Evolutionary conservation across 1,284 basidiomycete genomes (phyloP), one percentile per base, ranked within the genome.

Genomic region (Moesziomyces sp.): DNA sequence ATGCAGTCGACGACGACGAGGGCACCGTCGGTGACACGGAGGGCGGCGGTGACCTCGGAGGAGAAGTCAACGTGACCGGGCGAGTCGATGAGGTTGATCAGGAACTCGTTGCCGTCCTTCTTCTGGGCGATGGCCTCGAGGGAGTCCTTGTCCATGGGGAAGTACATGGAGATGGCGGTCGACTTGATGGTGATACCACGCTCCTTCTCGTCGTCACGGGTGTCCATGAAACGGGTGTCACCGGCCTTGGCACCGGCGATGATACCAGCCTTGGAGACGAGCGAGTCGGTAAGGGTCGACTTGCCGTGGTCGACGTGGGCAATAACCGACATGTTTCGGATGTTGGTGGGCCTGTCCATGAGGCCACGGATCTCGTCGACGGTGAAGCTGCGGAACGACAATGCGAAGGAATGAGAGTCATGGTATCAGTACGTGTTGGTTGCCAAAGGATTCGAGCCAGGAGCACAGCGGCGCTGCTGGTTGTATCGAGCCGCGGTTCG

Each of bases 141-240:
- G 49, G 80, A 70, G 21, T 97, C 95, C 88, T 97, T 94, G 85
- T 89, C 86, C 84, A 99, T 89, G 87, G 94, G 91, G 86, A 99
- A 99, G 88, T 97, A 98, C 97, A 99, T 99, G 70, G 97, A 97
- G 86, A 99, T 98, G 85, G 96, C 97, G 49, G 97, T 99, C 51
- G 97, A 99, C 88, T 99, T 99, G 88, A 99, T 99, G 68, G 97
- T 99, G 84, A 99, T 99, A 89, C 97, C 97, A 88, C 97, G 95
- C 86, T 99, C 97, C 86, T 97, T 99, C 88, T 99, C 97, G 86
- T 99, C 97, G 45, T 93, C 90, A 89, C 96, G 82, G 81, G 97
- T 99, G 87, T 99, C 96, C 77, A 93, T 99, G 86, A 96, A 97
- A 81, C 97, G 94, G 89, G 93, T 89, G 77, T 98, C 95, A 86